Percentiles rank a stretch among this genome's conserved stretches.
These are phyloP conservation scores for Coemansia guatemalensis DNA, from an alignment of 192 early-diverging fungal species.

Conservation along the genomic window DNA sequence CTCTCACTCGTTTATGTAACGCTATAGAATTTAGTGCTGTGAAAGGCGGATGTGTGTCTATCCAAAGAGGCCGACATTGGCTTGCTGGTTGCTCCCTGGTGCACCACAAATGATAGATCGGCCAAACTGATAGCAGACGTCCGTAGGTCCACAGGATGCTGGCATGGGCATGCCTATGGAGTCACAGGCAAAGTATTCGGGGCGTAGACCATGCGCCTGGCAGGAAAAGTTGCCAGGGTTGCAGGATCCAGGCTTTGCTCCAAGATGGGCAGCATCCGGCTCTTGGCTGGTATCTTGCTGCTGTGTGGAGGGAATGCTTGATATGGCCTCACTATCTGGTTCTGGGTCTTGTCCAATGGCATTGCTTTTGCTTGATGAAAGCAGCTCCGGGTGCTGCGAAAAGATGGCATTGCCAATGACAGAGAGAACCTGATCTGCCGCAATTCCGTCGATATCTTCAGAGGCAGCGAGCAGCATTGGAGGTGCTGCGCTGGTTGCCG, in stretches of 20 bases:
- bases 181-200: slow-evolving; percentile 47
- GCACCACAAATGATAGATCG: slow-evolving; percentile 34
- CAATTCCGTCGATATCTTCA: slow-evolving; percentile 23
- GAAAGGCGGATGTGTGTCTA: not conserved
- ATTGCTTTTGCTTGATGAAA: not conserved
- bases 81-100: slow-evolving; percentile 7
- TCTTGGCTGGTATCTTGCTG: not conserved
- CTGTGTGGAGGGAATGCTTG: not conserved
- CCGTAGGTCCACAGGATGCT: slow-evolving; percentile 25
- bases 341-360: not conserved
- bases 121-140: slow-evolving; percentile 41
- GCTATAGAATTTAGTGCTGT: no score
- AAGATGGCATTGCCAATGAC: slow-evolving; percentile 32
- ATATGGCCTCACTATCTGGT: not conserved
- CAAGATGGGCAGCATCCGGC: not conserved
- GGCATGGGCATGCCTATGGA: slow-evolving; percentile 26
- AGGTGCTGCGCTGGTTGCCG: not conserved
- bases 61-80: not conserved
- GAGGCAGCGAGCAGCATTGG: not conserved
- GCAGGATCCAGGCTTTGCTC: slow-evolving; percentile 8
- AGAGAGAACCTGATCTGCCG: slow-evolving; percentile 22
- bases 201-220: slow-evolving; percentile 24
- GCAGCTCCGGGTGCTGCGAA: slow-evolving; percentile 19
- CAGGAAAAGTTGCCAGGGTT: slow-evolving; percentile 38
- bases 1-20: no score